Percentiles rank a stretch among this genome's conserved stretches.
These are phyloP conservation scores for Blastocystis sp. DNA, from an alignment of 352 stramenopile genomes.

Conservation along the genomic window DNA sequence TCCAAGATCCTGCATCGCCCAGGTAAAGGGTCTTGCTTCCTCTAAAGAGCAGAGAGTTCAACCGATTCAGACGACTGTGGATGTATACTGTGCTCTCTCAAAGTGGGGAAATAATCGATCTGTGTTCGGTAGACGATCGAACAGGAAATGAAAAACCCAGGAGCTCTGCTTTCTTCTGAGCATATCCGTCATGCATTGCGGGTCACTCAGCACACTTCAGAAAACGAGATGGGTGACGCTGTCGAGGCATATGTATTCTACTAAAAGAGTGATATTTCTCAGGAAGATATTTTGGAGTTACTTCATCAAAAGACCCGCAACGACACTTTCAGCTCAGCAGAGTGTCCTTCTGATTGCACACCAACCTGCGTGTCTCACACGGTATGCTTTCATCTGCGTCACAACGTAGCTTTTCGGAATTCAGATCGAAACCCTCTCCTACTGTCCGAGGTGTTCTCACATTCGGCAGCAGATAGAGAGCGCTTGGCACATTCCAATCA, in stretches of 20 bases:
- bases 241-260: conserved; percentile 15
- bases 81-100: conserved; percentile 28
- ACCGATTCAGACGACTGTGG: not conserved
- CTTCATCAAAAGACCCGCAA: not conserved
- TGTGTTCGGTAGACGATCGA: not conserved
- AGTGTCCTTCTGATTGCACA: not conserved
- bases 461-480: not conserved
- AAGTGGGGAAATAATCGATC: not conserved
- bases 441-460: not conserved
- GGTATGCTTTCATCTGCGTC: not conserved
- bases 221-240: conserved; percentile 28
- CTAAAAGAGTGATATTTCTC: not conserved
- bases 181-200: not conserved
- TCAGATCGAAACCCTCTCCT: not conserved
- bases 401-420: conserved; percentile 9
- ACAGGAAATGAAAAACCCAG: not conserved
- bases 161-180: not conserved
- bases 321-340: not conserved
- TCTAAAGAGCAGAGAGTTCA: not conserved
- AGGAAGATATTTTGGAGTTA: conserved; percentile 47
- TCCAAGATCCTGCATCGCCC: conserved; percentile 24
- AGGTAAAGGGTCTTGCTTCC: not conserved
- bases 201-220: not conserved
- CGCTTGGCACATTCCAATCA: conserved; percentile 13
- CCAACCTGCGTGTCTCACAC: not conserved